phyloP scores from a whole-genome alignment of 306 rosid genomes.

The Erythrophleum fordii region DNA sequence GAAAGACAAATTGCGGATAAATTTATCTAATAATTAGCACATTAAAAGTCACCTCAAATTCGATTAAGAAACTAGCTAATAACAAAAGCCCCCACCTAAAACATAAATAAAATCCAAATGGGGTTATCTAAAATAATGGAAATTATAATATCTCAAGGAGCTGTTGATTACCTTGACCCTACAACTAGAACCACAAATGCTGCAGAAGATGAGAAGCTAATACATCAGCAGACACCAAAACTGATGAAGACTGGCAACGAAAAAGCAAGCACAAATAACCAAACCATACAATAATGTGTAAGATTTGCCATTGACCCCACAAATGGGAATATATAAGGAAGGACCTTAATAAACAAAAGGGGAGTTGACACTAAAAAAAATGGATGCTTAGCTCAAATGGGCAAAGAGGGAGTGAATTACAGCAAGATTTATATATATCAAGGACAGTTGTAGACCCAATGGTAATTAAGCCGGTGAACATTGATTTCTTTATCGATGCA shows the following conservation, averaged over 20 bases:
- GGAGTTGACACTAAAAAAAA: constrained; percentile 42
- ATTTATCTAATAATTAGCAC: background rate
- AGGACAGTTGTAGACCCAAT: constrained; percentile 49
- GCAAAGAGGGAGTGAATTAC: constrained; percentile 31
- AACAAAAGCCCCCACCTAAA: constrained; percentile 19
- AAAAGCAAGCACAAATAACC: background rate
- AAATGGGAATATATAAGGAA: constrained; percentile 15
- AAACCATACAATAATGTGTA: constrained; percentile 10
- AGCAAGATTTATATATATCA: constrained; percentile 24
- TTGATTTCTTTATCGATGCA: background rate
- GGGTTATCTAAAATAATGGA: background rate
- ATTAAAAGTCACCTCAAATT: background rate
- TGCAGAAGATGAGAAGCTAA: constrained; percentile 25
- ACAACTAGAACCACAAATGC: constrained; percentile 35
- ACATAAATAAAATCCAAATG: constrained; percentile 12
- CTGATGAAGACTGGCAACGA: constrained; percentile 39
- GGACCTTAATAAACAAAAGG: constrained; percentile 22
- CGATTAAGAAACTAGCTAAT: constrained; percentile 28
- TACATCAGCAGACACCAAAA: constrained; percentile 31
- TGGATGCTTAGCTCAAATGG: constrained; percentile 43
- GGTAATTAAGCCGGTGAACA: constrained; percentile 4
- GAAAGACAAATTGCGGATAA: constrained; percentile 4
- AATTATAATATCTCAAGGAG: constrained; percentile 1
- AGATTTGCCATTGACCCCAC: constrained; percentile 50
- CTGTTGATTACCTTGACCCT: constrained; percentile 10